Base-by-base conservation (phyloP, 352 stramenopile genomes). In the Pilasporangium apinafurcum region DNA sequence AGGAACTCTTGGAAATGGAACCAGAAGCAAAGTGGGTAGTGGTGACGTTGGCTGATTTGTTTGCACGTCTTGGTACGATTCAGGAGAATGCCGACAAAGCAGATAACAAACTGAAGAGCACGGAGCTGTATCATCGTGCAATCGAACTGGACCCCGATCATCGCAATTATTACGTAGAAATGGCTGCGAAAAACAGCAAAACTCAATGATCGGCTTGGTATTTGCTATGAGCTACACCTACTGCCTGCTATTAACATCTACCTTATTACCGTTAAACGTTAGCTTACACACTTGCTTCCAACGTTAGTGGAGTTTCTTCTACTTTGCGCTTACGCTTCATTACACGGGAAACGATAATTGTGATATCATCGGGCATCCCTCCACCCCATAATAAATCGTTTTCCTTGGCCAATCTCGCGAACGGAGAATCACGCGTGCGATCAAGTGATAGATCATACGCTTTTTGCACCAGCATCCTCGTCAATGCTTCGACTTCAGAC, bases 321-420 rank as follows among this genome's bases (percentile, higher is more conserved):
- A n/a, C n/a, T n/a, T n/a, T n/a, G n/a, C n/a, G n/a, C n/a, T n/a
- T n/a, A n/a, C n/a, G n/a, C 37, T 81, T 80, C 5, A 56, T 61
- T 17, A 87, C 74, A 14, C 76, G 71, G 12, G 77, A 71, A 3
- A 72, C 65, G 48, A 86, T 86, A 54, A 90, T 80, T 5, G 79
- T 90, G 42, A 92, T 88, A 59, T 96, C 86, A 52, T 96, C 86
- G 2, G 85, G 84, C 77, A 96, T 95, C 17, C 91, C 95, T 45
- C 95, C 95, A 20, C 74, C 72, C 93, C 95, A 99, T 65, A 98
- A 84, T 25, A 98, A 96, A 60, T 99, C 95, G 73, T 98, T 98
- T 37, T 99, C 95, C 59, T 99, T 99, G 7, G 95, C 95, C 29
- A 99, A 68, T 4, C 97, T 73, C 10, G 95, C 94, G 77, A 99